Base-by-base conservation (phyloP, 2,329 filamentous ascomycete genomes). In the Exophiala sp. region DNA sequence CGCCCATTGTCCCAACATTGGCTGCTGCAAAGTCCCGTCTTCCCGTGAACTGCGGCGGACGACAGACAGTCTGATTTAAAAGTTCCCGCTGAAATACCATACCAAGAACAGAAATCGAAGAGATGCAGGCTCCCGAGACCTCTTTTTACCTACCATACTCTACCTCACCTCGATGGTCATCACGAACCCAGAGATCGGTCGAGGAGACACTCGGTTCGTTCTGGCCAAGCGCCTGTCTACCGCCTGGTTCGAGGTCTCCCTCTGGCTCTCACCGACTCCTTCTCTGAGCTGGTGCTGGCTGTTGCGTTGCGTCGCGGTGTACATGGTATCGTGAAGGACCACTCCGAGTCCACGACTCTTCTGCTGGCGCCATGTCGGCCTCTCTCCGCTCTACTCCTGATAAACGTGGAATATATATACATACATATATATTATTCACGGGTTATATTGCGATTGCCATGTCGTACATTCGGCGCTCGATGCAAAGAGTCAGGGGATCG, bases 91-190 rank as follows among this genome's bases (percentile, higher is more conserved):
- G 53, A 56, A 41, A 37, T 3, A 5, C 18, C 14, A 27, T 18
- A 42, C 38, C 40, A 48, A 46, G 55, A 58, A 58, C 55, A 58
- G 55, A 58, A 42, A 58, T 58, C 55, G 52, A 55, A 58, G 55
- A 49, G 55, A 56, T 46, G 47, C 48, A 49, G 47, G 42, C 44
- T 50, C 43, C 44, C 40, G 47, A 50, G 51, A 50, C 49, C 48
- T 39, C 49, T 46, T 39, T 46, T 30, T 18, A 34, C 21, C 5
- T n/a, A 35, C 32, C 32, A n/a, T n/a, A n/a, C n/a, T n/a, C n/a
- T n/a, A n/a, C n/a, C n/a, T n/a, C n/a, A n/a, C n/a, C n/a, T n/a
- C n/a, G n/a, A n/a, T n/a, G n/a, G n/a, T 27, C 24, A 27, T 10
- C 24, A 27, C 5, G 24, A 5, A 27, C 24, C 24, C 24, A 27